Evolutionary conservation across 1,284 basidiomycete genomes (phyloP).

Genomic region (Wallemia hederae): DNA sequence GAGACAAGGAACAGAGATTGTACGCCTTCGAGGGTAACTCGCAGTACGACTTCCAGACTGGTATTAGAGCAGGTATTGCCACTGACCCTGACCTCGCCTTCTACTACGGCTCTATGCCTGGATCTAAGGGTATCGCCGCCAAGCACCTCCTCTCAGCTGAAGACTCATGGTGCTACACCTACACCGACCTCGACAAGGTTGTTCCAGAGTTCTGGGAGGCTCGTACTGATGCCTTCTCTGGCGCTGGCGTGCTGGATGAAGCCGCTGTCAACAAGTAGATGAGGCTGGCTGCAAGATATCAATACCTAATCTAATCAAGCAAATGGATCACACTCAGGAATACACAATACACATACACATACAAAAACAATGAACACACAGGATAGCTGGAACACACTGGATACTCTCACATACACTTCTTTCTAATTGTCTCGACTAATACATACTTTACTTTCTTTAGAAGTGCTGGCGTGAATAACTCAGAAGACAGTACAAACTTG

Average conservation of each 20-base stretch:
- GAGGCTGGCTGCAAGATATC: background rate
- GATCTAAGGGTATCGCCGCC: background rate
- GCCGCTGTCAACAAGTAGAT: background rate
- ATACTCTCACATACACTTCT: too few species aligned
- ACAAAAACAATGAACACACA: too few species aligned
- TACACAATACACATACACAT: too few species aligned
- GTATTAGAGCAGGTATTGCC: background rate
- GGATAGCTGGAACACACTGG: too few species aligned
- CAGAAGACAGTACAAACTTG: background rate
- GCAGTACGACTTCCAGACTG: background rate
- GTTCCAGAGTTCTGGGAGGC: background rate
- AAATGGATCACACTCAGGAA: too few species aligned
- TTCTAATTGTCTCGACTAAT: too few species aligned
- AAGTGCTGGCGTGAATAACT: too few species aligned
- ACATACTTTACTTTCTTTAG: too few species aligned
- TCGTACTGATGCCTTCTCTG: background rate
- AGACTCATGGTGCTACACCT: background rate
- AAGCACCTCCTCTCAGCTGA: background rate
- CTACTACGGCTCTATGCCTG: background rate
- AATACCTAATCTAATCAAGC: too few species aligned
- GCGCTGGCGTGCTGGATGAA: background rate
- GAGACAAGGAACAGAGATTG: background rate
- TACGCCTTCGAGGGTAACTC: background rate
- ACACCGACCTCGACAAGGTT: background rate
- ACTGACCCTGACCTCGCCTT: background rate